These are phyloP conservation scores for Citrus cavaleriei DNA, from an alignment of 345 rosid genomes.

Conservation along the genomic window DNA sequence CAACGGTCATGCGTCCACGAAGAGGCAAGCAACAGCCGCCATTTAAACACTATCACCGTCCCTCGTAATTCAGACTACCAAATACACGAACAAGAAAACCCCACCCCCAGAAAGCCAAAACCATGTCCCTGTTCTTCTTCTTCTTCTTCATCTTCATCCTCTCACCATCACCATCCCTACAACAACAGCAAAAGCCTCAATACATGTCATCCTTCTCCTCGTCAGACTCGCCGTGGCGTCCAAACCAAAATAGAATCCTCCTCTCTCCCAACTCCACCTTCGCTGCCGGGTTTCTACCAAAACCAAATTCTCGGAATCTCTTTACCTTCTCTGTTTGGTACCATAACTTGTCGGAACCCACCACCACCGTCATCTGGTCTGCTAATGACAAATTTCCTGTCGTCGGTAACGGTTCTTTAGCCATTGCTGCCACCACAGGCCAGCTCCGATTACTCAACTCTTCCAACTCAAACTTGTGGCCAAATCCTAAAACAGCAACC, in stretches of 20 bases:
- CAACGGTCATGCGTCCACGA: slow-evolving; percentile 13
- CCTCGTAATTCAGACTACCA: not conserved
- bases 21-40: not conserved
- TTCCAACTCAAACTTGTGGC: slow-evolving; percentile 31
- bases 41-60: not conserved
- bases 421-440: slow-evolving; percentile 26
- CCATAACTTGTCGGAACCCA: slow-evolving; percentile 17
- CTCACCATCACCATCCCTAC: slow-evolving; percentile 23
- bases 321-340: slow-evolving; percentile 55
- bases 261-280: slow-evolving; percentile 44
- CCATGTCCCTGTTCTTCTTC: slow-evolving; percentile 23
- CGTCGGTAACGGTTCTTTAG: slow-evolving; percentile 17
- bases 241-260: slow-evolving; percentile 34
- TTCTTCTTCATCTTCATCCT: slow-evolving; percentile 19
- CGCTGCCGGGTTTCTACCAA: slow-evolving; percentile 48
- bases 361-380: slow-evolving; percentile 41
- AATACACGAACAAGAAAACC: no score
- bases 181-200: not conserved
- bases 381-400: slow-evolving; percentile 18
- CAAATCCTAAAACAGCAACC: not conserved
- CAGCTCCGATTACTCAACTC: slow-evolving; percentile 28
- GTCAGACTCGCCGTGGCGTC: slow-evolving; percentile 42
- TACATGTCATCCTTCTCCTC: slow-evolving; percentile 31
- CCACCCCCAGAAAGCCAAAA: not conserved
- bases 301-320: slow-evolving; percentile 13